These are phyloP conservation scores for Pugionium cornutum DNA, from an alignment of 345 rosid genomes.

Conservation along the genomic window DNA sequence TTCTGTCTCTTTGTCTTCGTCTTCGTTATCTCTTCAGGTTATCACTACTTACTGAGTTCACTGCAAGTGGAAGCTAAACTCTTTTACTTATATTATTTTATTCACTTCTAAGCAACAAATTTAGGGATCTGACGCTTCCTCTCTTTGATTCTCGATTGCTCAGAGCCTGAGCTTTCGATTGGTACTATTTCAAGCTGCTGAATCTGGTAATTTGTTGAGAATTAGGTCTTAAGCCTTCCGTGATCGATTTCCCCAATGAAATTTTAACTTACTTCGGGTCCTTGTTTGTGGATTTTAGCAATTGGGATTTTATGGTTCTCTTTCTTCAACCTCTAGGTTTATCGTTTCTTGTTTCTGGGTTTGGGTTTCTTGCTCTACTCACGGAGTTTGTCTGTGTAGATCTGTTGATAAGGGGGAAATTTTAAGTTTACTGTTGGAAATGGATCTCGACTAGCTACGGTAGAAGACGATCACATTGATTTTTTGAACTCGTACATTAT, in stretches of 20 bases:
- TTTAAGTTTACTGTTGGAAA: conserved; percentile 35
- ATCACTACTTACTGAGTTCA: conserved; percentile 36
- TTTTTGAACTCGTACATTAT: neutral
- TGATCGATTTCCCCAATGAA: conserved; percentile 13
- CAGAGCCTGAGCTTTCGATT: conserved; percentile 24
- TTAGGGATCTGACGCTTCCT: conserved; percentile 41
- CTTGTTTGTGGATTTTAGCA: conserved; percentile 21
- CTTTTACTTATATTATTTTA: conserved; percentile 1
- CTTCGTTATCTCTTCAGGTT: conserved; percentile 46
- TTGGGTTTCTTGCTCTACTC: conserved; percentile 12
- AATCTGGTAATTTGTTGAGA: conserved; percentile 36
- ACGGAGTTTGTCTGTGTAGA: conserved; percentile 29
- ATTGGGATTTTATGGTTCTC: conserved; percentile 15
- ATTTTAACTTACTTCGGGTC: conserved; percentile 17
- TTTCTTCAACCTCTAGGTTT: conserved; percentile 7
- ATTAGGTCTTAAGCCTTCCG: conserved; percentile 2
- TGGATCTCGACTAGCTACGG: conserved; percentile 38
- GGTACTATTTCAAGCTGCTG: conserved; percentile 32
- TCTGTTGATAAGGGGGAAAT: no score
- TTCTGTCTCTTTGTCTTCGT: conserved; percentile 32
- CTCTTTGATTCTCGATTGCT: conserved; percentile 36
- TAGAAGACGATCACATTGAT: conserved; percentile 36
- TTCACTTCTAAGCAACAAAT: conserved; percentile 44
- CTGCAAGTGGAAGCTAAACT: conserved; percentile 34
- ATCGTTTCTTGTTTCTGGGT: conserved; percentile 26